Evolutionary conservation across 2,329 filamentous ascomycete genomes (phyloP).

Genomic region (Alternaria consortialis): DNA sequence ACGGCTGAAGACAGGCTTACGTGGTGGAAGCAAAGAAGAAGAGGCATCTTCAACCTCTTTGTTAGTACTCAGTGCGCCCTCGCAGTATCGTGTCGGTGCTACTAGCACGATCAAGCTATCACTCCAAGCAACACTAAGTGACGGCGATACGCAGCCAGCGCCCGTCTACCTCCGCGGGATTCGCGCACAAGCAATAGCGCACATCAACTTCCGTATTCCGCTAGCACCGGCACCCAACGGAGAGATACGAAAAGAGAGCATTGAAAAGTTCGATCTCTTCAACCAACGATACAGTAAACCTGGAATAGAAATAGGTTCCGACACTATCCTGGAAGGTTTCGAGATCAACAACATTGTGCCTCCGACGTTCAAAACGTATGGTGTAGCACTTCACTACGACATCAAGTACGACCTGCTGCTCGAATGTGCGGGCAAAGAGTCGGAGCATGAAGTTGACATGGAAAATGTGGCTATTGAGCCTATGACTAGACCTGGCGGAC

Average conservation of each 20-base stretch:
- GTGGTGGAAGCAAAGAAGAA: conserved; percentile 15
- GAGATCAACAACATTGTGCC: conserved; percentile 25
- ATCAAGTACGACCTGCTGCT: conserved; percentile 29
- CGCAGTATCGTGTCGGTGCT: conserved; percentile 23
- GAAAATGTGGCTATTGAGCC: conserved; percentile 25
- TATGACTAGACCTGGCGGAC: conserved; percentile 27
- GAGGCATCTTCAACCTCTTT: conserved; percentile 24
- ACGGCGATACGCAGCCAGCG: conserved; percentile 12
- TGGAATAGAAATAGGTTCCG: conserved; percentile 19
- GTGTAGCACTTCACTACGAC: conserved; percentile 25
- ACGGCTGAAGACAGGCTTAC: conserved; percentile 18
- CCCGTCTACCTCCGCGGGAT: conserved; percentile 32
- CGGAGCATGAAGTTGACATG: conserved; percentile 26
- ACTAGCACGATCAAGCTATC: conserved; percentile 24
- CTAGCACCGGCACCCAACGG: conserved; percentile 12
- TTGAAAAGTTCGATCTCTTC: conserved; percentile 30
- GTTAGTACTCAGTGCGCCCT: conserved; percentile 22
- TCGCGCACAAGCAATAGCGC: conserved; percentile 24
- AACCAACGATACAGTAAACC: conserved; percentile 31
- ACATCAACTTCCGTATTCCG: conserved; percentile 27
- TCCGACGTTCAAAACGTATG: conserved; percentile 32
- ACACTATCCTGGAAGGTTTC: conserved; percentile 20
- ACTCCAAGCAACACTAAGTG: conserved; percentile 18
- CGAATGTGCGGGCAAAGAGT: conserved; percentile 30
- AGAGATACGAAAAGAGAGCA: conserved; percentile 17